A percentile compares a stretch with the other conserved stretches of the same genome.
These are phyloP conservation scores for Penicillium polonicum DNA, from an alignment of 2,329 filamentous ascomycete genomes.

Conservation along the genomic window DNA sequence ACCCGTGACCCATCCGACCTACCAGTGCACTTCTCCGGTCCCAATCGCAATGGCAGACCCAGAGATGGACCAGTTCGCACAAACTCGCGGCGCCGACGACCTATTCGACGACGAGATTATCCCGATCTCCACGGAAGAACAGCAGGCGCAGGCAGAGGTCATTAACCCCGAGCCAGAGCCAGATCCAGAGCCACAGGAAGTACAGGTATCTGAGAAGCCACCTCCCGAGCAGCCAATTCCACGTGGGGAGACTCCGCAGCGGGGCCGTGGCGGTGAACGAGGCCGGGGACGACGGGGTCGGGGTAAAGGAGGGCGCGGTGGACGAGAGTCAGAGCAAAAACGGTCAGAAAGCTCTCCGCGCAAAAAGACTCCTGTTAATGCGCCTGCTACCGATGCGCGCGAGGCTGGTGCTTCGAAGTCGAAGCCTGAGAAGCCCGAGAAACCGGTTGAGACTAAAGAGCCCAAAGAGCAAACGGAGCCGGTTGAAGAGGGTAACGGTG, in stretches of 20 bases:
- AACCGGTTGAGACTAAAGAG: constrained; percentile 13
- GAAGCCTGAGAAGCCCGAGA: constrained; percentile 13
- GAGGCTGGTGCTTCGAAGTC: constrained; percentile 18
- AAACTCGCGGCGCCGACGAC: constrained; percentile 51
- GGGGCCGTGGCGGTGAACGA: constrained; percentile 32
- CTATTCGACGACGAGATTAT: constrained; percentile 53
- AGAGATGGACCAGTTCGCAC: constrained; percentile 49
- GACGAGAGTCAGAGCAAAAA: constrained; percentile 20
- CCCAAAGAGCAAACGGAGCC: constrained; percentile 12
- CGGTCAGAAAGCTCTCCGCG: constrained; percentile 19
- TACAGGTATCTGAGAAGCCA: constrained; percentile 15
- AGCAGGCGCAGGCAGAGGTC: constrained; percentile 26
- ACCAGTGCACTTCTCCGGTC: neutral
- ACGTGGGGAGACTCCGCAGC: constrained; percentile 27
- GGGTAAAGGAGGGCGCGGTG: constrained; percentile 26
- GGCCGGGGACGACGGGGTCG: constrained; percentile 32
- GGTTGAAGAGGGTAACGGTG: constrained; percentile 14
- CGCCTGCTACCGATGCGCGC: constrained; percentile 12
- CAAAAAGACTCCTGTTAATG: constrained; percentile 19
- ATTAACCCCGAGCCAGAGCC: constrained; percentile 17
- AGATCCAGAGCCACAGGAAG: constrained; percentile 12
- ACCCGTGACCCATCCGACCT: neutral
- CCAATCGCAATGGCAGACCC: constrained; percentile 17
- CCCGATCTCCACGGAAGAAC: constrained; percentile 41
- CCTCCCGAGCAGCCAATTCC: constrained; percentile 19